phyloP scores from a whole-genome alignment of 495 filamentous ascomycete genomes.

The Oleoguttula mirabilis region DNA sequence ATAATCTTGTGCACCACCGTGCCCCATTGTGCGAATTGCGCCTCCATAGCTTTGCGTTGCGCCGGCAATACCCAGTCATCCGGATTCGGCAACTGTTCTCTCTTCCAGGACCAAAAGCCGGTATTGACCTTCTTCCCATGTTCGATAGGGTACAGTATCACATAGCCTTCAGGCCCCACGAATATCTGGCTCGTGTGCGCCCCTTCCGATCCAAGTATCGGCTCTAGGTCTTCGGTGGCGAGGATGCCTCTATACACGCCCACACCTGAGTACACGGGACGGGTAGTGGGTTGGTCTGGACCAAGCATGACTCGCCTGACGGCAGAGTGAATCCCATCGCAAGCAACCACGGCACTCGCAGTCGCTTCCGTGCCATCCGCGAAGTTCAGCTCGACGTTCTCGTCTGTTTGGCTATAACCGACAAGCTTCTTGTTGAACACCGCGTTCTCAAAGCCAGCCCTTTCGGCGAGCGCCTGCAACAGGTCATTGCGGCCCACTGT shows the following conservation, averaged over 20 bases:
- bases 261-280: constrained; percentile 1
- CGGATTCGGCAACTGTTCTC: constrained; percentile 5
- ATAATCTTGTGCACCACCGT: constrained; percentile 13
- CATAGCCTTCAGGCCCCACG: constrained; percentile 9
- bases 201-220: constrained; percentile 3
- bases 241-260: constrained; percentile 14
- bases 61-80: constrained; percentile 7
- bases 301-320: constrained; percentile 5
- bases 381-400: constrained; percentile 7
- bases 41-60: constrained; percentile 4
- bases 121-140: constrained; percentile 13
- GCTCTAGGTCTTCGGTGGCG: constrained; percentile 2
- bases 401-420: background rate
- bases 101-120: constrained; percentile 6
- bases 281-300: background rate
- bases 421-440: constrained; percentile 16
- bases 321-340: constrained; percentile 18
- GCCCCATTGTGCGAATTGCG: constrained; percentile 8
- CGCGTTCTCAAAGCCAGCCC: constrained; percentile 8
- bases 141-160: constrained; percentile 17
- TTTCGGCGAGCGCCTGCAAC: constrained; percentile 6
- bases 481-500: constrained; percentile 9
- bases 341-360: constrained; percentile 7
- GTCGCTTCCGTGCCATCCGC: constrained; percentile 9
- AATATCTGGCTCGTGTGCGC: constrained; percentile 8